Base-by-base conservation (phyloP, 1,284 basidiomycete genomes). In the Fistulinella staudtii region DNA sequence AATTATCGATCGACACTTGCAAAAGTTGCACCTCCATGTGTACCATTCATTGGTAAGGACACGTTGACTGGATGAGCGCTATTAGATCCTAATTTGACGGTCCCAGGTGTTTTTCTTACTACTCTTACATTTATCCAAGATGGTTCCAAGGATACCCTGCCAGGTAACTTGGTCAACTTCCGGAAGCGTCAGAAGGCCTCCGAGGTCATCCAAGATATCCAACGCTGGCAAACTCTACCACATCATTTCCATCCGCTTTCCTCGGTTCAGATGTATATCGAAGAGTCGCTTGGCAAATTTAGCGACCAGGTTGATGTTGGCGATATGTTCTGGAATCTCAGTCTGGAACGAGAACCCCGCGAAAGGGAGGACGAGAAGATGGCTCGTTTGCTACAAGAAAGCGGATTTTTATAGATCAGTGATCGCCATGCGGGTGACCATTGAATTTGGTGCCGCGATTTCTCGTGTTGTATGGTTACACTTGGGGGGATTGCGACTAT, bases 291-390 rank as follows among this genome's bases (percentile, higher is more conserved):
- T 53, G 79, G 76, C 45, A 75, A 79, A 55, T 86, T 83, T 55
- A 78, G 70, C 46, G 81, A 85, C 56, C 76, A 73, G 35, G 70
- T 71, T 39, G 76, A 77, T 47, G 76, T 79, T 33, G 77, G 77
- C 36, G 85, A 89, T 45, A 79, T 82, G 53, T 84, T 91, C 66
- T 98, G 93, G 81, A 81, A 86, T 46, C 73, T 89, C 49, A 92
- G 88, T 69, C 69, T 96, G 52, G 78, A 82, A 59, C 72, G 92
- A 18, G 95, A 99, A 65, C 94, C 96, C 20, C 77, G 93, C 48
- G 94, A 97, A 67, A 76, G 91, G 42, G 93, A 96, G 57, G 92
- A 93, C 54, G 89, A 93, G 69, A 92, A 90, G 74, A 93, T 95
- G 80, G 89, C 90, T 14, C 73, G 90, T 41, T 68, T 93, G 52